Percentiles rank a stretch among this genome's conserved stretches.
phyloP scores from a whole-genome alignment of 164 flowering plant species.

The Stephania japonica region DNA sequence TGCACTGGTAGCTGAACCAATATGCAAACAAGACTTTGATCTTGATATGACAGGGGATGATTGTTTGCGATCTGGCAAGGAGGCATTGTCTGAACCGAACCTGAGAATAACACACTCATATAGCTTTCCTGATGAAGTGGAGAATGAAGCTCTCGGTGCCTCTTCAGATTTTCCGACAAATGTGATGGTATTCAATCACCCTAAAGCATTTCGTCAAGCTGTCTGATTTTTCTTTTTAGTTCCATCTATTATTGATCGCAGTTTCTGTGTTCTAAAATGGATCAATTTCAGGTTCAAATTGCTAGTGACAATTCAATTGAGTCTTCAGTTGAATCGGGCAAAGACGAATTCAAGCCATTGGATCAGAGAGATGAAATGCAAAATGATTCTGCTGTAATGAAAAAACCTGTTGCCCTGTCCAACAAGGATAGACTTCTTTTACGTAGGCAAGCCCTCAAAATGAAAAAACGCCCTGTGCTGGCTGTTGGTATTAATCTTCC shows the following conservation, averaged over 20 bases:
- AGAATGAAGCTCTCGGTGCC: slow-evolving; percentile 10
- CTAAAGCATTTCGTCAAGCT: not conserved
- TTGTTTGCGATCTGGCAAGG: not conserved
- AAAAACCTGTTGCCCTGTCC: slow-evolving; percentile 42
- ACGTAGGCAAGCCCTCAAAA: slow-evolving; percentile 74
- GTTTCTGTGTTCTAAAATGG: slow-evolving; percentile 11
- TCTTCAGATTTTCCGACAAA: slow-evolving; percentile 13
- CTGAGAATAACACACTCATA: slow-evolving; percentile 8
- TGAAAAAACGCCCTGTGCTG: slow-evolving; percentile 73
- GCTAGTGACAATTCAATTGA: slow-evolving; percentile 14
- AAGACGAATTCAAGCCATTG: slow-evolving; percentile 11
- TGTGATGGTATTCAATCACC: slow-evolving; percentile 9
- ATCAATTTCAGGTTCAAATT: slow-evolving; percentile 9
- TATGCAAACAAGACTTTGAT: not conserved
- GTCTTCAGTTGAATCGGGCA: slow-evolving; percentile 15
- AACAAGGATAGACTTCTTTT: slow-evolving; percentile 83
- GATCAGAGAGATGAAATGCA: slow-evolving; percentile 8
- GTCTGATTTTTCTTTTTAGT: not conserved
- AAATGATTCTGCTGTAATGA: slow-evolving; percentile 7
- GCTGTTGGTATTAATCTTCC: slow-evolving; percentile 62
- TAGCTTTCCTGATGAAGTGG: slow-evolving; percentile 2
- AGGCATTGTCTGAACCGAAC: slow-evolving; percentile 17
- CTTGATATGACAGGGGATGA: not conserved
- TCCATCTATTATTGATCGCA: slow-evolving; percentile 16
- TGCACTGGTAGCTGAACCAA: not conserved